Percentiles rank a stretch among this genome's conserved stretches.
Evolutionary conservation across 495 filamentous ascomycete genomes (phyloP).

Genomic region (Xanthoparmelia taractica): DNA sequence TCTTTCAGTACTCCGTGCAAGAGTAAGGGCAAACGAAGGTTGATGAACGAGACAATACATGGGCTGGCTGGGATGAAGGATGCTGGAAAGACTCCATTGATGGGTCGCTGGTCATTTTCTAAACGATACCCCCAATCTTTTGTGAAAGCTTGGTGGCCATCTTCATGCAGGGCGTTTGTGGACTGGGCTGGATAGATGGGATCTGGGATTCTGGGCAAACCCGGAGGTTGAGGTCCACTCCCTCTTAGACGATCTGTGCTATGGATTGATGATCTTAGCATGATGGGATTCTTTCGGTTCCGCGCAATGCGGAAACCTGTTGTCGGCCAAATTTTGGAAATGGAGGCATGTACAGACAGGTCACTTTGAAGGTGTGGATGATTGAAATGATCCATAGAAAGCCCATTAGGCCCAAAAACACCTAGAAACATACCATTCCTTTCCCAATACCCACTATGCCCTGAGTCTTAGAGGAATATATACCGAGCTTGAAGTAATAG

Average conservation of each 20-base stretch:
- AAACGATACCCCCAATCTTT: conserved; percentile 22
- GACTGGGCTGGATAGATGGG: conserved; percentile 2
- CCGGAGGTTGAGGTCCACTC: conserved; percentile 12
- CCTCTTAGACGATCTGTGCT: not conserved
- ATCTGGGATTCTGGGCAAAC: conserved; percentile 10
- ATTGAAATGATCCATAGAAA: conserved; percentile 1
- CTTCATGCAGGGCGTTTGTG: conserved; percentile 18
- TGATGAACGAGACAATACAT: not conserved
- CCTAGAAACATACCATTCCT: not conserved
- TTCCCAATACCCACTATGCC: too few relatives aligned
- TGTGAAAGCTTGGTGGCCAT: conserved; percentile 7
- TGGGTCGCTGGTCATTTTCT: not conserved
- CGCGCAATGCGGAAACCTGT: conserved; percentile 1
- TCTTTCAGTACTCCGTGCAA: conserved; percentile 14
- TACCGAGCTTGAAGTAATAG: too few relatives aligned
- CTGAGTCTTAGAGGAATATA: too few relatives aligned
- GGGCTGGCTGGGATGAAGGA: not conserved
- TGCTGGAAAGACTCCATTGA: conserved; percentile 4
- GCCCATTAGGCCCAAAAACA: conserved; percentile 5
- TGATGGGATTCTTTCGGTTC: conserved; percentile 8
- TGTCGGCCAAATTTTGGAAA: not conserved
- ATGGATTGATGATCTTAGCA: not conserved
- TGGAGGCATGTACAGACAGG: conserved; percentile 9
- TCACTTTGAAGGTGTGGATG: not conserved
- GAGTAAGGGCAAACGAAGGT: conserved; percentile 4